Evolutionary conservation across 306 rosid species (phyloP).

Genomic region (Lithocarpus polystachyus): DNA sequence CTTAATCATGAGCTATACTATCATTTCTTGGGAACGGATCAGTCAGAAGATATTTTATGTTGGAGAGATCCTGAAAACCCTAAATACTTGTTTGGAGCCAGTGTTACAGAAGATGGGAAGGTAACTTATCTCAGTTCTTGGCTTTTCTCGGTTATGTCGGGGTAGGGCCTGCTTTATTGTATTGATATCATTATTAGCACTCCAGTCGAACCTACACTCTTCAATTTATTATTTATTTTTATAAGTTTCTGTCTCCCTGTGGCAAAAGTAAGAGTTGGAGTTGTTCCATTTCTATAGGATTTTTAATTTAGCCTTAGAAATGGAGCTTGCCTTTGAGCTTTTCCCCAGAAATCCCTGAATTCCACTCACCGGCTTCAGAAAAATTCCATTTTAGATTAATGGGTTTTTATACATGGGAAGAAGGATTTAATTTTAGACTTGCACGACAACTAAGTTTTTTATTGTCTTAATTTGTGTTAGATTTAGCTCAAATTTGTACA

Average conservation of each 20-base stretch:
- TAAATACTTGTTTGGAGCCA: constrained; percentile 52
- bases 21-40: constrained; percentile 82
- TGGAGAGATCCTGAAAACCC: constrained; percentile 88
- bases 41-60: constrained; percentile 77
- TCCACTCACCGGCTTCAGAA: too few species aligned
- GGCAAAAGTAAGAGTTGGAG: neutral
- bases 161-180: neutral
- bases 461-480: neutral
- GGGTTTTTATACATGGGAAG: too few species aligned
- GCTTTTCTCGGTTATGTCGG: constrained; percentile 8
- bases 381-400: too few species aligned
- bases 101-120: constrained; percentile 84
- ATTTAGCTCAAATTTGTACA: neutral
- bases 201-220: too few species aligned
- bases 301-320: neutral
- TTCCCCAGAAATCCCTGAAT: too few species aligned
- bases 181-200: neutral
- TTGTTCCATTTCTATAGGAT: neutral
- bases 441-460: too few species aligned
- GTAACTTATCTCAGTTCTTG: constrained; percentile 29
- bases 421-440: too few species aligned
- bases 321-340: too few species aligned
- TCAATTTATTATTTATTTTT: neutral
- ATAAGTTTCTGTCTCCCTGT: neutral
- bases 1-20: constrained; percentile 76